A percentile compares a stretch with the other conserved stretches of the same genome.
These are phyloP conservation scores for Candida lessepsii DNA, from an alignment of 805 yeast genomes.

Conservation along the genomic window DNA sequence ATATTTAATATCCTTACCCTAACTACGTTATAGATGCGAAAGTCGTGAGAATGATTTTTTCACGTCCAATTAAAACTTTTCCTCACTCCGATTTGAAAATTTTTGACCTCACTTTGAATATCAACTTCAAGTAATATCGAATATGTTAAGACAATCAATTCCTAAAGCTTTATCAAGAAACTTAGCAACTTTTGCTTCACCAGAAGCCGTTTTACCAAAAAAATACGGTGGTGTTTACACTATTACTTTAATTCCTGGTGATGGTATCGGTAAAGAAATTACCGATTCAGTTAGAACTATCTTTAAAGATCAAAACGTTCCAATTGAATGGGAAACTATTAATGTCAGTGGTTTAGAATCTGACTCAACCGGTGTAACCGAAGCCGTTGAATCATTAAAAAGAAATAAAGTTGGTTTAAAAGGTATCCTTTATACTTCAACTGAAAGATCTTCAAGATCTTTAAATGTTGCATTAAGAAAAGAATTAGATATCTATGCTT, in stretches of 20 bases:
- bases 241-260: constrained; percentile 96
- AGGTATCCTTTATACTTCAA: constrained; percentile 92
- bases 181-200: constrained; percentile 57
- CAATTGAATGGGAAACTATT: constrained; percentile 84
- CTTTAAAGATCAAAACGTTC: constrained; percentile 82
- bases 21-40: neutral
- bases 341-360: constrained; percentile 48
- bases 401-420: constrained; percentile 96
- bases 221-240: constrained; percentile 93
- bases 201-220: constrained; percentile 72
- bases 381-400: constrained; percentile 86
- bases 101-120: constrained; percentile 5
- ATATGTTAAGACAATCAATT: constrained; percentile 9
- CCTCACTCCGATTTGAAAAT: constrained; percentile 11
- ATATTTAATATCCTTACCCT: constrained; percentile 1
- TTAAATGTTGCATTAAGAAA: constrained; percentile 95
- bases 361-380: constrained; percentile 69
- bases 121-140: constrained; percentile 16
- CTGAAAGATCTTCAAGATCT: constrained; percentile 73
- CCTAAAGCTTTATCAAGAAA: constrained; percentile 27
- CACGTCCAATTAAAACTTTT: constrained; percentile 7
- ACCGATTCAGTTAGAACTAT: constrained; percentile 90
- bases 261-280: constrained; percentile 96
- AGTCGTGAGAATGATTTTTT: neutral
- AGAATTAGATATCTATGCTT: constrained; percentile 93